phyloP scores from a whole-genome alignment of 768 basidiomycete genomes.

The Termitomyces sp. region DNA sequence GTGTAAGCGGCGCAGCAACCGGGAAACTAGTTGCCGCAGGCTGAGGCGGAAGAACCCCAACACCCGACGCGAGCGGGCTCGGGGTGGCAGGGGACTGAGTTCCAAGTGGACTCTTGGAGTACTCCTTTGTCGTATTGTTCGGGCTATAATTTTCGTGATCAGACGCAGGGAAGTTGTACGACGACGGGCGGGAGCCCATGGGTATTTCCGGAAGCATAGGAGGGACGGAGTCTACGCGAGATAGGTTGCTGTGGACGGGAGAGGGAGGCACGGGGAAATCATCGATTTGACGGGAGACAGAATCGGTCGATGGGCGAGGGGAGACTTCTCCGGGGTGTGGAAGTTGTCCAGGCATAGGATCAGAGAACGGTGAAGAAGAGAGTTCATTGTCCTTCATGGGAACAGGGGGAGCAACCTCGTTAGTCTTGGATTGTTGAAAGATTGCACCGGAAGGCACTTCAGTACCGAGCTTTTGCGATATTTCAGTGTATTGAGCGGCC shows the following conservation, averaged over 20 bases:
- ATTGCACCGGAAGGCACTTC: slow-evolving; percentile 28
- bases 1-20: slow-evolving; percentile 3
- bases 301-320: slow-evolving; percentile 10
- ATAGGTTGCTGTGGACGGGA: slow-evolving; percentile 26
- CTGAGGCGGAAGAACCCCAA: slow-evolving; percentile 12
- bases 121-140: slow-evolving; percentile 6
- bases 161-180: slow-evolving; percentile 11
- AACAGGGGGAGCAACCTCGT: slow-evolving; percentile 3
- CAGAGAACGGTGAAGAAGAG: slow-evolving; percentile 22
- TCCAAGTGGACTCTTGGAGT: slow-evolving; percentile 17
- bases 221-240: slow-evolving; percentile 44
- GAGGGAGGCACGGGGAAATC: slow-evolving; percentile 37
- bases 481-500: slow-evolving; percentile 69
- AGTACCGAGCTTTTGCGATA: slow-evolving; percentile 50
- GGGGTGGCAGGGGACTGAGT: slow-evolving; percentile 32
- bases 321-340: slow-evolving; percentile 4
- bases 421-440: slow-evolving; percentile 2
- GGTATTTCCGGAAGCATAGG: slow-evolving; percentile 51
- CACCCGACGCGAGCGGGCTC: slow-evolving; percentile 35
- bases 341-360: not conserved
- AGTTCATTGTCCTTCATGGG: not conserved
- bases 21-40: slow-evolving; percentile 8
- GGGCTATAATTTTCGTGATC: slow-evolving; percentile 11
- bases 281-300: slow-evolving; percentile 19
- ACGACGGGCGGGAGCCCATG: slow-evolving; percentile 31